Evolutionary conservation across 371 early-diverging fungal species (phyloP), one percentile per base, ranked within the genome.

Genomic region (Choanephora cucurbitarum): DNA sequence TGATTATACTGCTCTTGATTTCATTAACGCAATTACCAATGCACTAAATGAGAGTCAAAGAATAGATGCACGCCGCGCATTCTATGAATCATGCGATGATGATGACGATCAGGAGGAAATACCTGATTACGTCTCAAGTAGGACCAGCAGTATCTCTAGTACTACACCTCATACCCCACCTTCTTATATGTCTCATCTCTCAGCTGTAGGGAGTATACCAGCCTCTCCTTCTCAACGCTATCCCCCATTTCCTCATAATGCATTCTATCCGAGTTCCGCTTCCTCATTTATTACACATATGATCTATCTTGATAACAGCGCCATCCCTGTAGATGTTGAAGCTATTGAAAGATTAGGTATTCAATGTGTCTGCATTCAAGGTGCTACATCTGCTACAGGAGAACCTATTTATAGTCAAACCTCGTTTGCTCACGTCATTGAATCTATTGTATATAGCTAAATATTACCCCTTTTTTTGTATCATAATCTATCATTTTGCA

Each of bases 1-100:
- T 17, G 83, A 77, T 14, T 89, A 85, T 60, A 85, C 84, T 4
- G 91, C 89, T 0, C 31, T 87, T 24, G 91, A 90, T 47, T 90
- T 89, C 60, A 77, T 89, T 34, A 66, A 77, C 24, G 85, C 87
- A 32, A 77, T 90, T 46, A 78, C 85, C 4, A 73, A 79, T 51
- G 87, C 86, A 0, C 67, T 88, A 33, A 88, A 88, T 64, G 81
- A 80, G 49, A 76, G 77, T 19, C 68, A 69, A 39, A 52, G 68
- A 9, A 72, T 79, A 19, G 80, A 79, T 52, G 75, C 74, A 31
- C 66, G 75, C 14, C 71, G 67, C 44, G 59, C 66, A 43, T 79
- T 68, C 48, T 76, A 79, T 48, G 62, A 78, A 18, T 57, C 66
- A 13, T 59, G 58, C 45, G 65, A 59, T 22, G 55, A 55, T 23